Conservation (phyloP, 306 rosid genomes). For the Malus asiatica region DNA sequence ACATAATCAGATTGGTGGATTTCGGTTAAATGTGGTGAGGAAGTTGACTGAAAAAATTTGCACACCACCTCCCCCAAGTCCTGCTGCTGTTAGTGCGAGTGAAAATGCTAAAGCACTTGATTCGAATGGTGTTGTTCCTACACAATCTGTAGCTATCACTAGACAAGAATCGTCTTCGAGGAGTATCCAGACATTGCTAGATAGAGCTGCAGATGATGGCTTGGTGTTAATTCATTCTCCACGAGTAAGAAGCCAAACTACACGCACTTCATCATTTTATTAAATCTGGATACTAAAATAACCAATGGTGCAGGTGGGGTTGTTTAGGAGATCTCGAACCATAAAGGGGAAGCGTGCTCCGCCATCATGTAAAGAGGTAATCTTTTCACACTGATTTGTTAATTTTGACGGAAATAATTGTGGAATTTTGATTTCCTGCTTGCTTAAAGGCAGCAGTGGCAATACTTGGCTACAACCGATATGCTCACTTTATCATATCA, state of each 20-base stretch:
- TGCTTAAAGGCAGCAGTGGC: neutral
- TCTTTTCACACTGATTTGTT: neutral
- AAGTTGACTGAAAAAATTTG: conserved; percentile 23
- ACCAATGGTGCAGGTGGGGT: conserved; percentile 67
- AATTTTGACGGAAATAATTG: neutral
- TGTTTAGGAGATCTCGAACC: conserved; percentile 69
- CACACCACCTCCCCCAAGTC: conserved; percentile 32
- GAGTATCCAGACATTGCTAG: conserved; percentile 40
- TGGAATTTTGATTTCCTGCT: neutral
- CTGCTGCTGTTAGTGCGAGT: conserved; percentile 30
- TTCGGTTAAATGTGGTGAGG: conserved; percentile 55
- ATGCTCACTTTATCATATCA: neutral
- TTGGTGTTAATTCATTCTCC: conserved; percentile 72
- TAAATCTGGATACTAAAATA: conserved; percentile 24
- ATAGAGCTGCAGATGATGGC: conserved; percentile 80
- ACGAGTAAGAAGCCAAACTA: conserved; percentile 35
- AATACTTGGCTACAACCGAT: neutral
- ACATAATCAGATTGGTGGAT: conserved; percentile 59
- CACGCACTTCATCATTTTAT: neutral
- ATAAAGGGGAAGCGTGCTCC: conserved; percentile 82
- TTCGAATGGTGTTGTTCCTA: conserved; percentile 40
- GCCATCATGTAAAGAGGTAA: conserved; percentile 77
- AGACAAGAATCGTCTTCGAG: conserved; percentile 36
- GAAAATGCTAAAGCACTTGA: conserved; percentile 28
- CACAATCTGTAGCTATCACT: conserved; percentile 50